Percentiles rank a stretch among this genome's conserved stretches.
These are phyloP conservation scores for Lasiodiplodia hormozganensis DNA, from an alignment of 2,329 filamentous ascomycete genomes.

Conservation along the genomic window DNA sequence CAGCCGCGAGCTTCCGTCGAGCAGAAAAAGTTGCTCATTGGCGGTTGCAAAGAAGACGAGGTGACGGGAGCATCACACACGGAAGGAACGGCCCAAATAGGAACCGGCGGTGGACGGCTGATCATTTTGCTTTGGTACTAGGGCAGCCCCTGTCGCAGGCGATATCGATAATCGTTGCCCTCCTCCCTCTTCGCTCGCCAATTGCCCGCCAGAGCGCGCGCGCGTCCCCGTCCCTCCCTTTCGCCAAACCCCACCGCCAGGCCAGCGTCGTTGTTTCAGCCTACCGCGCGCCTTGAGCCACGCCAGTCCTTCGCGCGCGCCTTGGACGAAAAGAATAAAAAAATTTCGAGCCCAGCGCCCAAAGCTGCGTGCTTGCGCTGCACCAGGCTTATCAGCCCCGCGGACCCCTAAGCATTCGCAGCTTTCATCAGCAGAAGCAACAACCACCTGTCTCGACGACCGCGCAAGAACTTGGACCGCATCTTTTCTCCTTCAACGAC, in stretches of 20 bases:
- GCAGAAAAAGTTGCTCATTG: not conserved
- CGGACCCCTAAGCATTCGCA: not conserved
- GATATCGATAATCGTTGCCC: conserved; percentile 20
- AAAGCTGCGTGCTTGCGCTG: not conserved
- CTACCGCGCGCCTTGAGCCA: conserved; percentile 15
- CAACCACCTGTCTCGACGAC: not conserved
- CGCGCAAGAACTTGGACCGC: not conserved
- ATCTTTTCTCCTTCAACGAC: not conserved
- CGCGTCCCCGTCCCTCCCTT: conserved; percentile 11
- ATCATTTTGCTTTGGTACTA: not conserved
- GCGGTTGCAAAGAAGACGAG: not conserved
- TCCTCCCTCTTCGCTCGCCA: conserved; percentile 22
- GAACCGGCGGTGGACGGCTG: not conserved
- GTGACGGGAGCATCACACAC: not conserved
- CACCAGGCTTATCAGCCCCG: not conserved
- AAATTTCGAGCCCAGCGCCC: not conserved
- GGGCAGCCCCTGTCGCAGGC: conserved; percentile 14
- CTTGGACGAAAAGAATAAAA: not conserved
- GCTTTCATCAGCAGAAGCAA: not conserved
- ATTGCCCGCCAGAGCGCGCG: conserved; percentile 24
- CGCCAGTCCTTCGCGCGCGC: conserved; percentile 4
- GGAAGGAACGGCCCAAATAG: not conserved
- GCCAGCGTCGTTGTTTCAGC: conserved; percentile 21
- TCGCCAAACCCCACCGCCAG: conserved; percentile 24
- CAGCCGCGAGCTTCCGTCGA: conserved; percentile 13